Evolutionary conservation across 2,329 filamentous ascomycete genomes (phyloP), one percentile per base, ranked within the genome.

Genomic region (Fusarium sp.): DNA sequence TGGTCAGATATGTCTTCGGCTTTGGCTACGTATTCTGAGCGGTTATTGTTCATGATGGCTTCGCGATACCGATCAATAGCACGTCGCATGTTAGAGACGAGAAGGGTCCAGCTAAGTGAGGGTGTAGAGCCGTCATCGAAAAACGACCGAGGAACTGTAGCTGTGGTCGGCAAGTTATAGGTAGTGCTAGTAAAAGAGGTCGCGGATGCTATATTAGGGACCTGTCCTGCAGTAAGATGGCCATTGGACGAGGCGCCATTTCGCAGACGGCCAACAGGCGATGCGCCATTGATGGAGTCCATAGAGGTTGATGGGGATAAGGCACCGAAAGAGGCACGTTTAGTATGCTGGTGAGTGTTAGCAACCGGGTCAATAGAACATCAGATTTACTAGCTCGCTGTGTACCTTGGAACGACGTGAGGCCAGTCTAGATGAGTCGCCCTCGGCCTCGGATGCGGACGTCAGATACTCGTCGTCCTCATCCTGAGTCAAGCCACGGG

Each of bases 1-100:
- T 99, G 95, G 80, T 99, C 96, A 10, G 96, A 98, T 58, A 99
- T 98, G 79, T 99, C 95, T 82, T 99, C 96, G n/a, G 96, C 96
- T 71, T 93, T 90, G 65, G 92, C 92, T 31, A 98, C 96, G 81
- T 97, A 98, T 79, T 98, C 95, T 6, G 95, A 93, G 31, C 95
- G 91, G 78, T 92, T 91, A 71, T 91, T 92, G 77, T 91, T 93
- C 70, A 91, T 92, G 76, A 99, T 93, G n/a, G 94, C 93, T 75
- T 97, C 93, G 50, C 95, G 90, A 82, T 98, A 99, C 62, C 92
- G 90, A 76, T 98, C 95, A 67, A 99, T 92, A 5, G 95, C 93
- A 74, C 90, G 89, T 77, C 94, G 94, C 93, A 98, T 98, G 79
- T 97, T 97, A 65, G 95, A 91, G 11, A 98, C 92, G 60, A 99